Conservation (phyloP, 108 stramenopile species). For the Chaetoceros tenuissimus region DNA sequence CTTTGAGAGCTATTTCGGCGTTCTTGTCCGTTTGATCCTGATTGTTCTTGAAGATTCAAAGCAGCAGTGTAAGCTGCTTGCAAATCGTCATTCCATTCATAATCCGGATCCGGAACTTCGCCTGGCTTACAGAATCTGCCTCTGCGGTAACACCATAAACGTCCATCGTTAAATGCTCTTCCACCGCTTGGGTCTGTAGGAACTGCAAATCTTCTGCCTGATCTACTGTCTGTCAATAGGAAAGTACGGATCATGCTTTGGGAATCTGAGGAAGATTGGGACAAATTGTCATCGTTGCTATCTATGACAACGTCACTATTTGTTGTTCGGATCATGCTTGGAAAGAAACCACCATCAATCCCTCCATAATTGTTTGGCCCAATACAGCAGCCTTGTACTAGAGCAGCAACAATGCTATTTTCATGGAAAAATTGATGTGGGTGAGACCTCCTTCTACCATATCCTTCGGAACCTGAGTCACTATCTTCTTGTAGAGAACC, state of each 20-base stretch:
- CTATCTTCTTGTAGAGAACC: conserved; percentile 18
- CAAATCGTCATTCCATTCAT: conserved; percentile 74
- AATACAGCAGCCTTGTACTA: not conserved
- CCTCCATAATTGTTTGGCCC: not conserved
- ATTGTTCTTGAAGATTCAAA: conserved; percentile 26
- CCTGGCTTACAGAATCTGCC: conserved; percentile 69
- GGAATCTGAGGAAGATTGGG: conserved; percentile 2
- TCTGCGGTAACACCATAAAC: conserved; percentile 80
- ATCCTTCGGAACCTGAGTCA: conserved; percentile 1
- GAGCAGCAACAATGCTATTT: not conserved
- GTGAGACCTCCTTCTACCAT: conserved; percentile 6
- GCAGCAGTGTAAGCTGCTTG: conserved; percentile 66
- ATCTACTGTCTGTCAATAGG: conserved; percentile 57
- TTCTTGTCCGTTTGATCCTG: too few species aligned
- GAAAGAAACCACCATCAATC: not conserved
- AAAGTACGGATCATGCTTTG: conserved; percentile 60
- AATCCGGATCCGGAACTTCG: conserved; percentile 72
- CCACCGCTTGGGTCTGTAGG: conserved; percentile 80
- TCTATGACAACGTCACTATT: not conserved
- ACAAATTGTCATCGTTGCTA: conserved; percentile 16
- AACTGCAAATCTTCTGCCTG: conserved; percentile 75
- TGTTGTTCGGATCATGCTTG: not conserved
- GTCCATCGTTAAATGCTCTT: conserved; percentile 66
- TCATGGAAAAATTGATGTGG: conserved; percentile 19
- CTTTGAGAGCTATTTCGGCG: too few species aligned